phyloP scores from a whole-genome alignment of 768 basidiomycete species.

The Collybia sp. region DNA sequence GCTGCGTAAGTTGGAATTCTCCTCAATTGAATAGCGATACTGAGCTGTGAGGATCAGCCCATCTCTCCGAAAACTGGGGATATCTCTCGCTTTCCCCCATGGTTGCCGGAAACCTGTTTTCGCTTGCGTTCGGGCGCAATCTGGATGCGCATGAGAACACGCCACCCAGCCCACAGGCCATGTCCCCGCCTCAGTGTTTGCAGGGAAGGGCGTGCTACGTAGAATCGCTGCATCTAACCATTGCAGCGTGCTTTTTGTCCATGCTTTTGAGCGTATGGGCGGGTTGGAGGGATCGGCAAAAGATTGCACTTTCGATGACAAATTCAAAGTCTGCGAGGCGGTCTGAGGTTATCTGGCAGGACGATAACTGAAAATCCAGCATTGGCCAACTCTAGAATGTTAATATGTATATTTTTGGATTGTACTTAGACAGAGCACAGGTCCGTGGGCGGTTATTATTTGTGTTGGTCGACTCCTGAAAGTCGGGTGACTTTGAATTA shows the following conservation, averaged over 20 bases:
- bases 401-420: too few species aligned
- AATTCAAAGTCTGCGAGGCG: too few species aligned
- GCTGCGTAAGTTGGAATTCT: constrained; percentile 49
- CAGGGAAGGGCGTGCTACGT: constrained; percentile 58
- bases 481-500: too few species aligned
- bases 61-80: constrained; percentile 87
- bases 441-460: too few species aligned
- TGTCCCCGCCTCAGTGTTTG: constrained; percentile 40
- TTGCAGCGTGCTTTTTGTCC: constrained; percentile 38
- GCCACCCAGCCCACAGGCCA: background rate
- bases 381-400: too few species aligned
- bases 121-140: constrained; percentile 77
- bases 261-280: constrained; percentile 47
- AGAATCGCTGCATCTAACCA: constrained; percentile 49
- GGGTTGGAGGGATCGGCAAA: constrained; percentile 40
- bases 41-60: constrained; percentile 30
- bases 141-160: constrained; percentile 60
- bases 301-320: too few species aligned
- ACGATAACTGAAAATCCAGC: too few species aligned
- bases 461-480: too few species aligned
- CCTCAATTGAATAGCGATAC: background rate
- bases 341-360: too few species aligned
- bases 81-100: constrained; percentile 70
- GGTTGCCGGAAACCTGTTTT: constrained; percentile 79
- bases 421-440: too few species aligned